phyloP scores from a whole-genome alignment of 139 green algal species.

The Nannochloris sp. region DNA sequence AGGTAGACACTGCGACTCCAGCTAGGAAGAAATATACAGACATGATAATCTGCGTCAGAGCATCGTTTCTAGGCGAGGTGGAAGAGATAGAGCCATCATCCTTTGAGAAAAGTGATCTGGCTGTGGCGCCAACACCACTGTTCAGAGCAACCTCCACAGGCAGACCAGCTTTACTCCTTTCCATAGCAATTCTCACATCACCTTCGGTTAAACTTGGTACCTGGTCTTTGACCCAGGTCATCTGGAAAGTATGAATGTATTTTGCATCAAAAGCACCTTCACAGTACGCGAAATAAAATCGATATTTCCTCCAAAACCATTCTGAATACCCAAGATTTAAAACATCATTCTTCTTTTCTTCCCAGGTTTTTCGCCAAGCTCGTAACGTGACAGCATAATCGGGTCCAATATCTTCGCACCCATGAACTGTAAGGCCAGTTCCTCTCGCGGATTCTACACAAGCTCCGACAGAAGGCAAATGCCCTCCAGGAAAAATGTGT shows the following conservation, averaged over 20 bases:
- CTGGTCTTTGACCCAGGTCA: constrained; percentile 61
- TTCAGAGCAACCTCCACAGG: neutral
- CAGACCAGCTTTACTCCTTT: neutral
- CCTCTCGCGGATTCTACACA: constrained; percentile 1
- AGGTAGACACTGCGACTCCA: constrained; percentile 53
- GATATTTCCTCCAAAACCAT: constrained; percentile 81
- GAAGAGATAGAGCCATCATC: neutral
- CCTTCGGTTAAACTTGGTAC: constrained; percentile 3
- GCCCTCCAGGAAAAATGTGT: constrained; percentile 94
- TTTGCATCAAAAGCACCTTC: constrained; percentile 79
- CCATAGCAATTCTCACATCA: constrained; percentile 13
- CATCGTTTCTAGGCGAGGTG: constrained; percentile 16
- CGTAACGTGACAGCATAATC: constrained; percentile 88
- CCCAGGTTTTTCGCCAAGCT: constrained; percentile 56
- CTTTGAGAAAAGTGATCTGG: neutral
- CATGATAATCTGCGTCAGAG: constrained; percentile 47
- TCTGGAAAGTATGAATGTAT: constrained; percentile 86
- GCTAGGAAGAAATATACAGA: constrained; percentile 78
- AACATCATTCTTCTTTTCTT: constrained; percentile 27
- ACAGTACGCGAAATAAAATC: constrained; percentile 94
- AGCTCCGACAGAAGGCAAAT: constrained; percentile 40
- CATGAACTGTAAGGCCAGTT: constrained; percentile 23
- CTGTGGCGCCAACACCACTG: neutral
- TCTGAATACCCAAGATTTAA: constrained; percentile 60
- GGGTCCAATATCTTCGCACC: constrained; percentile 71